Evolutionary conservation across 2,329 filamentous ascomycete species (phyloP).

Genomic region (Curvularia lunata): DNA sequence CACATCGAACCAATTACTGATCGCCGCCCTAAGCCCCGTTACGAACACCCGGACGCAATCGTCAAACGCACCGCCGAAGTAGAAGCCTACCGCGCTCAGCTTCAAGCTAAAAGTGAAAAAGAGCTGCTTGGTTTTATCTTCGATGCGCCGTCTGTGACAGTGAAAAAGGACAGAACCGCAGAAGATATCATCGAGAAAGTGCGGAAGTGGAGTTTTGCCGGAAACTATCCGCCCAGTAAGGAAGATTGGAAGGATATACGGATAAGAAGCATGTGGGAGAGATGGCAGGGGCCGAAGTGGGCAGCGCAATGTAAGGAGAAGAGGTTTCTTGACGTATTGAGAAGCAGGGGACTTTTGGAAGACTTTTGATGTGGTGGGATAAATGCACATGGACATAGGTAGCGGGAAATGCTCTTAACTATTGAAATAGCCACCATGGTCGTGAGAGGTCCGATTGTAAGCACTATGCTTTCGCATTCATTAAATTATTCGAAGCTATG

Average conservation of each 20-base stretch:
- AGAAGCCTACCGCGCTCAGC: background rate
- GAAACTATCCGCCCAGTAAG: slow-evolving; percentile 7
- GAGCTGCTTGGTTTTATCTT: background rate
- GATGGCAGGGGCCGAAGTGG: slow-evolving; percentile 16
- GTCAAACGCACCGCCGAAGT: background rate
- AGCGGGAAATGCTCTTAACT: background rate
- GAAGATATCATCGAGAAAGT: slow-evolving; percentile 3
- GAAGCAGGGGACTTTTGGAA: background rate
- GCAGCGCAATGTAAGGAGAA: background rate
- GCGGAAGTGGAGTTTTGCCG: slow-evolving; percentile 7
- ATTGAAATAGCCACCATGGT: background rate
- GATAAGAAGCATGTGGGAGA: slow-evolving; percentile 8
- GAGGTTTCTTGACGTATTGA: slow-evolving; percentile 4
- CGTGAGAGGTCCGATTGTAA: background rate
- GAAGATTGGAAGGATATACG: background rate
- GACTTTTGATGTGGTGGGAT: background rate
- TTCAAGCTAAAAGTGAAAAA: background rate
- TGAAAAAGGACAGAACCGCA: background rate
- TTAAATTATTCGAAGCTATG: background rate
- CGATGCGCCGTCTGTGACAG: too few relatives aligned
- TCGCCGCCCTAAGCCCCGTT: background rate
- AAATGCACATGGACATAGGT: too few relatives aligned
- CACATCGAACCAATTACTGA: background rate
- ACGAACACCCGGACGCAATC: background rate
- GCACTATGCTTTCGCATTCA: background rate